Conservation (phyloP, 2,329 filamentous ascomycete genomes). For the Ilyonectria sp. region DNA sequence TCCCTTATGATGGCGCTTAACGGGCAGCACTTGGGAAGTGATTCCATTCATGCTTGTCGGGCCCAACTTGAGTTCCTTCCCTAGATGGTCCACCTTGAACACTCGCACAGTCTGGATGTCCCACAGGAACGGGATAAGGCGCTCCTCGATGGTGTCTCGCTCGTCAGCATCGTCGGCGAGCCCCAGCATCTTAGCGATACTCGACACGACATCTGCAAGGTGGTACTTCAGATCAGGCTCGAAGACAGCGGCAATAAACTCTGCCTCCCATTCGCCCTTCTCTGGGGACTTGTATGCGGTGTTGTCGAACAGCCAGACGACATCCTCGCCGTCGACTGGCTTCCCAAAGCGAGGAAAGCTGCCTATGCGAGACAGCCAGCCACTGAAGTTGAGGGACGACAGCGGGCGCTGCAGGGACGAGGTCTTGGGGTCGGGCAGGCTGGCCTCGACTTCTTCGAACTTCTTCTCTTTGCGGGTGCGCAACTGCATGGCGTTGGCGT, state of each 20-base stretch:
- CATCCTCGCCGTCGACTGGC: conserved; percentile 75
- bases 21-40: conserved; percentile 72
- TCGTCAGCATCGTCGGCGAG: conserved; percentile 73
- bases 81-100: conserved; percentile 74
- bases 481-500: conserved; percentile 63
- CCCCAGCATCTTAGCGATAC: conserved; percentile 78
- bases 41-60: conserved; percentile 82
- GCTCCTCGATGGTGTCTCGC: conserved; percentile 72
- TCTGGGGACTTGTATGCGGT: conserved; percentile 77
- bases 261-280: conserved; percentile 78
- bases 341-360: conserved; percentile 71
- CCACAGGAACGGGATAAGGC: conserved; percentile 85
- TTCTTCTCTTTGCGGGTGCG: conserved; percentile 64
- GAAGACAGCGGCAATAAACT: conserved; percentile 89
- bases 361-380: conserved; percentile 64
- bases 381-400: conserved; percentile 52
- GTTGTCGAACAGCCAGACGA: conserved; percentile 92
- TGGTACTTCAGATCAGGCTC: conserved; percentile 78
- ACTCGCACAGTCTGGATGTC: conserved; percentile 79
- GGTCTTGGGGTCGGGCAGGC: conserved; percentile 57
- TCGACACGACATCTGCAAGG: conserved; percentile 78
- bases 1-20: conserved; percentile 65
- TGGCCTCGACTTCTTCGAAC: conserved; percentile 67
- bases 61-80: conserved; percentile 69
- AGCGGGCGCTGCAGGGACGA: conserved; percentile 49